A percentile compares a stretch with the other conserved stretches of the same genome.
phyloP scores from a whole-genome alignment of 2,329 filamentous ascomycete genomes.

The Pseudomassariella vexata region DNA sequence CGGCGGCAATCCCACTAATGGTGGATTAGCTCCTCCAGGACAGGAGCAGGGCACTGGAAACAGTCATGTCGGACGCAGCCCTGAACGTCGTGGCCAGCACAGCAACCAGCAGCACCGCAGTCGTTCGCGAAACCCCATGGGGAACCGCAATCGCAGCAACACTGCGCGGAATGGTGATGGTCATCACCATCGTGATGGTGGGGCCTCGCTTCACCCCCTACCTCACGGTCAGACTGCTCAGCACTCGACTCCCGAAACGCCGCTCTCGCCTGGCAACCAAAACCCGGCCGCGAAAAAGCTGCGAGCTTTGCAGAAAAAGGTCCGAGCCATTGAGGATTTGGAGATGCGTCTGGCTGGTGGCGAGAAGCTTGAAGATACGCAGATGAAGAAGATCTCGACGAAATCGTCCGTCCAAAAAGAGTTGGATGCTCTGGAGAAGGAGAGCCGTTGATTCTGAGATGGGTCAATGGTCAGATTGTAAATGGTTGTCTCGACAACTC shows the following conservation, averaged over 20 bases:
- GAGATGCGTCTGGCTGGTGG: conserved; percentile 94
- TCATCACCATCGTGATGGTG: conserved; percentile 20
- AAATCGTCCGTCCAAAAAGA: conserved; percentile 82
- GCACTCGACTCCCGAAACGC: conserved; percentile 41
- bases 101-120: conserved; percentile 47
- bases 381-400: conserved; percentile 96
- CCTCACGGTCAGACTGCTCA: conserved; percentile 24
- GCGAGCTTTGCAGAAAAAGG: conserved; percentile 89
- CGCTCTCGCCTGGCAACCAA: conserved; percentile 38
- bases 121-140: conserved; percentile 44
- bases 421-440: conserved; percentile 54
- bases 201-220: conserved; percentile 16
- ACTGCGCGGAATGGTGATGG: conserved; percentile 34
- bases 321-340: conserved; percentile 93
- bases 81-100: conserved; percentile 57
- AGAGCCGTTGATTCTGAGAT: conserved; percentile 12
- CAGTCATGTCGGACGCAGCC: conserved; percentile 54
- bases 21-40: conserved; percentile 40
- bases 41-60: conserved; percentile 35
- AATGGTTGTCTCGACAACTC: too few species aligned
- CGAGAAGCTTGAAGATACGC: conserved; percentile 96
- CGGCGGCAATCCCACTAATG: conserved; percentile 39
- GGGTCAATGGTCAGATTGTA: too few species aligned
- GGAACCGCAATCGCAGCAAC: conserved; percentile 44
- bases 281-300: conserved; percentile 91